Conservation (phyloP, 2,329 filamentous ascomycete species). For the Colletotrichum theobromicola region DNA sequence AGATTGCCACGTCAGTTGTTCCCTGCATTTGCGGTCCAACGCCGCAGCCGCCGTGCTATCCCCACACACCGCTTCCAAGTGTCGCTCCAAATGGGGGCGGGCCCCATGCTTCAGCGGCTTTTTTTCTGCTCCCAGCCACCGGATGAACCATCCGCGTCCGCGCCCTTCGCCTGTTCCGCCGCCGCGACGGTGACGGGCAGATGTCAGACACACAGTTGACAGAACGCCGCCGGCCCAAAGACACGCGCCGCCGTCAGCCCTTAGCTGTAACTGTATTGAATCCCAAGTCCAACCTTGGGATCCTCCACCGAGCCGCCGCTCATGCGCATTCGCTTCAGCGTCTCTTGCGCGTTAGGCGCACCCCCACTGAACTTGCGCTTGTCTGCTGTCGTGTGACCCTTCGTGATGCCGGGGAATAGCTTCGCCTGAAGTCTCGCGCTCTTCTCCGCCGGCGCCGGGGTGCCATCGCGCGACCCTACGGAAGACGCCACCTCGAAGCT, state of each 20-base stretch:
- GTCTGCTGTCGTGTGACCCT: constrained; percentile 41
- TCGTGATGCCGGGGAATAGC: constrained; percentile 50
- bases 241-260: not conserved
- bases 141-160: constrained; percentile 4
- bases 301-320: constrained; percentile 41
- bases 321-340: constrained; percentile 54
- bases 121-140: constrained; percentile 11
- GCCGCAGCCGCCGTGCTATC: constrained; percentile 20
- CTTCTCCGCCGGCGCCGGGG: constrained; percentile 49
- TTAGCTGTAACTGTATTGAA: constrained; percentile 46
- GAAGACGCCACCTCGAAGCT: constrained; percentile 57
- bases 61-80: constrained; percentile 18
- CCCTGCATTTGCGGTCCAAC: constrained; percentile 14
- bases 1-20: constrained; percentile 9
- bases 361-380: constrained; percentile 57
- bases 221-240: not conserved
- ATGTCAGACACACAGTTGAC: not conserved
- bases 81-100: not conserved
- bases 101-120: not conserved
- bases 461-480: constrained; percentile 46
- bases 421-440: constrained; percentile 56
- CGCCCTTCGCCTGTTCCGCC: not conserved
- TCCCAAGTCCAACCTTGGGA: constrained; percentile 55
- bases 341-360: constrained; percentile 31
- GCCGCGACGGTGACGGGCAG: not conserved